phyloP scores from a whole-genome alignment of 2,329 filamentous ascomycete species.

The Monosporascus sp. region DNA sequence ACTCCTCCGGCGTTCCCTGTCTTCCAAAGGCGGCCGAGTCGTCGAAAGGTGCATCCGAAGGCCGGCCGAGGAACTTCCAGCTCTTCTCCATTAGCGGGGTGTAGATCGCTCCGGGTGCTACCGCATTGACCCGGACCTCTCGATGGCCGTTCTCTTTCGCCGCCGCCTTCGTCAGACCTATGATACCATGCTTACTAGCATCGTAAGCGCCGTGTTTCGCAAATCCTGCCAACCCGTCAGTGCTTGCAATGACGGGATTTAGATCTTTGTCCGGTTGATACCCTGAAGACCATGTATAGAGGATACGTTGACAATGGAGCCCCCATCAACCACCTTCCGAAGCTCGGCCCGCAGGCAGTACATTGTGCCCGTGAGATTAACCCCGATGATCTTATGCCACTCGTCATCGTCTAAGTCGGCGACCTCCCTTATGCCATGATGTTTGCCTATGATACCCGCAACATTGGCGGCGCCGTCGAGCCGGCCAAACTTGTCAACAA shows the following conservation, averaged over 20 bases:
- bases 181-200: conserved; percentile 32
- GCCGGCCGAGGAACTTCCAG: conserved; percentile 30
- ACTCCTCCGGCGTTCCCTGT: conserved; percentile 42
- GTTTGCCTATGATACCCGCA: conserved; percentile 43
- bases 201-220: conserved; percentile 33
- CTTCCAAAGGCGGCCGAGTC: conserved; percentile 38
- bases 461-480: conserved; percentile 52
- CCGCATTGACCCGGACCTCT: conserved; percentile 41
- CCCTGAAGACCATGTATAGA: conserved; percentile 47
- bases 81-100: conserved; percentile 44
- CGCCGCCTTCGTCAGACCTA: conserved; percentile 31
- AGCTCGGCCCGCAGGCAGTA: conserved; percentile 44
- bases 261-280: conserved; percentile 25
- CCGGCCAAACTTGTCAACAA: conserved; percentile 44
- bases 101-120: conserved; percentile 43
- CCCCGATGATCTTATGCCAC: conserved; percentile 42
- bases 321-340: conserved; percentile 39
- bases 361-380: conserved; percentile 48
- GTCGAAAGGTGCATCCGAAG: conserved; percentile 35
- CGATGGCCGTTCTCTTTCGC: conserved; percentile 35
- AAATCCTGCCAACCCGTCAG: conserved; percentile 30
- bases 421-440: conserved; percentile 34
- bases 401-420: conserved; percentile 41
- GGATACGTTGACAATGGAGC: conserved; percentile 55
- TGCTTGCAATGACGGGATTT: conserved; percentile 1